phyloP scores from a whole-genome alignment of 768 basidiomycete species.

The Pluteus cervinus region DNA sequence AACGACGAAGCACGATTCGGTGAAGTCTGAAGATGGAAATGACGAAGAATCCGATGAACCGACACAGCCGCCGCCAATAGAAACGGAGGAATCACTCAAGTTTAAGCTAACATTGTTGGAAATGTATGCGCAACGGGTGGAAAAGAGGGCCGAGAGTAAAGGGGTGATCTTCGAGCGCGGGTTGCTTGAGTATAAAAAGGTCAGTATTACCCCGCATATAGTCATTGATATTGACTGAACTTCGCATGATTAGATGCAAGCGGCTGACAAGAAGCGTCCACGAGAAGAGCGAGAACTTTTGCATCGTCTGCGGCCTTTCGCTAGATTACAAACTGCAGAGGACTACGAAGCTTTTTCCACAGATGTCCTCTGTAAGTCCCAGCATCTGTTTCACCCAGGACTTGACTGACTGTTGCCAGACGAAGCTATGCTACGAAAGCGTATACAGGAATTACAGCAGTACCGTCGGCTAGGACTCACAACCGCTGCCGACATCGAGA shows the following conservation, averaged over 20 bases:
- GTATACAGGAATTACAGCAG: constrained; percentile 87
- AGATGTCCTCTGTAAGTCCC: constrained; percentile 78
- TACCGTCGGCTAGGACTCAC: constrained; percentile 84
- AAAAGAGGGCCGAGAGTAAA: constrained; percentile 81
- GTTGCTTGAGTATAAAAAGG: constrained; percentile 92
- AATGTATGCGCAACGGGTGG: constrained; percentile 86
- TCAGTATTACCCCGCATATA: constrained; percentile 19
- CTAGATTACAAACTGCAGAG: constrained; percentile 82
- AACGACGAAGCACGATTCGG: constrained; percentile 26
- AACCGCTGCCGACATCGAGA: constrained; percentile 84
- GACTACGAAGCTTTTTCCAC: constrained; percentile 87
- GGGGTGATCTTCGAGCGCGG: constrained; percentile 89
- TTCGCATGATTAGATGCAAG: constrained; percentile 86
- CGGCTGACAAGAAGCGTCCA: constrained; percentile 82
- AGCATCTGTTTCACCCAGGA: neutral
- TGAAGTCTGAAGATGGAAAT: constrained; percentile 45
- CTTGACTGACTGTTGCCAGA: constrained; percentile 40
- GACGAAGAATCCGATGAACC: constrained; percentile 63
- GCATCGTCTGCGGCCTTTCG: constrained; percentile 84
- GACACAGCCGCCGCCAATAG: constrained; percentile 70
- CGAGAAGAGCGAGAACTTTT: constrained; percentile 91
- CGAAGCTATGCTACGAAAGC: constrained; percentile 80
- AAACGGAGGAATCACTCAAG: constrained; percentile 75
- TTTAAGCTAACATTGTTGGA: constrained; percentile 89
- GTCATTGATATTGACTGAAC: constrained; percentile 8